A percentile compares a stretch with the other conserved stretches of the same genome.
Evolutionary conservation across 1,284 basidiomycete genomes (phyloP).

Genomic region (Peniophora sp.): DNA sequence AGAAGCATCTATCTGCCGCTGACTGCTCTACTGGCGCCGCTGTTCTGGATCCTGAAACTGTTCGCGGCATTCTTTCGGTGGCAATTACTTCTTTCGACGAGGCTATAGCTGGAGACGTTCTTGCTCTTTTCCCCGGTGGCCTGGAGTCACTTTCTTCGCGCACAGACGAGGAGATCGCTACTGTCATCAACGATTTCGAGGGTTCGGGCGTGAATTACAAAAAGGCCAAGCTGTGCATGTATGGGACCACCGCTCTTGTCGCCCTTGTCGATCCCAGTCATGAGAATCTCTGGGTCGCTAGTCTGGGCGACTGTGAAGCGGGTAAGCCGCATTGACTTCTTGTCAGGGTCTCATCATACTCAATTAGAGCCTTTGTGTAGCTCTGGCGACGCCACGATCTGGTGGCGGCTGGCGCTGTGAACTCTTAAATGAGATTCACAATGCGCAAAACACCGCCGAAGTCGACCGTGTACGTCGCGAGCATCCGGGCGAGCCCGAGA

Average conservation of each 20-base stretch:
- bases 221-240: slow-evolving; percentile 61
- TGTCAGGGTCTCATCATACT: too few relatives aligned
- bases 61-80: slow-evolving; percentile 45
- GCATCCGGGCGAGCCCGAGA: slow-evolving; percentile 59
- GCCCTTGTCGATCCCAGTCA: slow-evolving; percentile 59
- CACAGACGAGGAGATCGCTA: slow-evolving; percentile 45
- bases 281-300: slow-evolving; percentile 63
- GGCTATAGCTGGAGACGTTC: slow-evolving; percentile 56
- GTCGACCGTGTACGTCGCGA: slow-evolving; percentile 47
- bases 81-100: slow-evolving; percentile 57
- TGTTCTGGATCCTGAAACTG: slow-evolving; percentile 30
- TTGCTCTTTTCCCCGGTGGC: slow-evolving; percentile 53
- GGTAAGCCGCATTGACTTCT: slow-evolving; percentile 24
- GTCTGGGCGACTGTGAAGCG: slow-evolving; percentile 67
- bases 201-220: slow-evolving; percentile 50
- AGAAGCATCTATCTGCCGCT: slow-evolving; percentile 23
- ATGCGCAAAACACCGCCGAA: slow-evolving; percentile 53
- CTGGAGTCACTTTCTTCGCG: slow-evolving; percentile 37
- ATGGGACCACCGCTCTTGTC: slow-evolving; percentile 64
- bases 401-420: slow-evolving; percentile 44
- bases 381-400: slow-evolving; percentile 39
- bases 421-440: slow-evolving; percentile 51
- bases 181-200: slow-evolving; percentile 55
- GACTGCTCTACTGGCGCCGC: slow-evolving; percentile 15
- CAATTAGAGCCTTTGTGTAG: slow-evolving; percentile 20